Base-by-base conservation (phyloP, 1,284 basidiomycete genomes). In the Ceratorhiza oryzae-sativae region DNA sequence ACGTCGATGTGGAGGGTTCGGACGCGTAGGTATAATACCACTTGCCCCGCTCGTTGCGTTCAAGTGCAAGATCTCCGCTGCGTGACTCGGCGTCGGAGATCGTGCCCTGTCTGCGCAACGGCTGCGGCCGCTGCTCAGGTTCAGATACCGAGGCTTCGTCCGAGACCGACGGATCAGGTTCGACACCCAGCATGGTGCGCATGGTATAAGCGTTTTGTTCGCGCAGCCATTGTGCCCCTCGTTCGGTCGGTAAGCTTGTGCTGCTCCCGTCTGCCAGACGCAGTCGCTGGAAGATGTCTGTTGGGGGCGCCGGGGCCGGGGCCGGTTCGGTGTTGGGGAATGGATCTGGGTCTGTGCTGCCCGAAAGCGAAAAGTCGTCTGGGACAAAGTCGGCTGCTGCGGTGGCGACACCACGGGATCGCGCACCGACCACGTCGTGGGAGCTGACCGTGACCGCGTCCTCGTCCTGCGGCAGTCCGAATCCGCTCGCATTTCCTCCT, bases 191-290 rank as follows among this genome's bases (percentile, higher is more conserved):
- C 82, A 85, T 86, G 15, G 85, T 82, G 45, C 72, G 72, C 34
- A 90, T 83, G 0, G 84, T 82, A 8, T 88, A 85, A 48, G 87
- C 85, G 67, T 87, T 92, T 80, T 96, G 94, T 74, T 95, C 92
- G 34, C 86, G 85, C 49, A 96, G 80, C 94, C 94, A 96, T 48
- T 89, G 86, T 3, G 87, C 87, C 0, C 91, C 91, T 3, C 91
- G 86, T 76, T 91, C 88, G 71, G 84, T 84, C 18, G 71, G 63
- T 25, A 65, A 42, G 25, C 62, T 58, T 5, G 62, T 41, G 20
- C 34, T 72, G 18, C 51, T 55, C n/a, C 39, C 41, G 30, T 87
- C 85, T 36, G 84, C 80, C 5, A 86, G 77, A 75, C 85, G 87
- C 34, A 90, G 80, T 0, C 84, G 84, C 75, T 88, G 86, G 73